phyloP scores from a whole-genome alignment of 495 filamentous ascomycete species.

The Friedmanniomyces simplex region DNA sequence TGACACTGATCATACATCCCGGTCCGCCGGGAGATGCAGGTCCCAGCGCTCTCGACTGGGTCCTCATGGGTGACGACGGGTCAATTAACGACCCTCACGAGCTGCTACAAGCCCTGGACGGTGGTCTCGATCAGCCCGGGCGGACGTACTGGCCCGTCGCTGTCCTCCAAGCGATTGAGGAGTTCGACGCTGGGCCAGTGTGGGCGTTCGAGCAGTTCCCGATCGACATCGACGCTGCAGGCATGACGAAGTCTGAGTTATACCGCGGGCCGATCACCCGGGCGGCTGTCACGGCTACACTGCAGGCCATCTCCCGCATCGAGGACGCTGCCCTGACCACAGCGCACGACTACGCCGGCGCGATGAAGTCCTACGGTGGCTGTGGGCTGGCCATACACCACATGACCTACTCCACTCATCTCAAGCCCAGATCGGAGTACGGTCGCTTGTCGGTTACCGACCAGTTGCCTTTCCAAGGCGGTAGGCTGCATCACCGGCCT shows the following conservation, averaged over 20 bases:
- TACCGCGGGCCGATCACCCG: slow-evolving; percentile 4
- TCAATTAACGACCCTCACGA: slow-evolving; percentile 1
- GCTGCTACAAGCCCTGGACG: not conserved
- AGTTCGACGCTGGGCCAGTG: slow-evolving; percentile 13
- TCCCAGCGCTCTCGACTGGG: slow-evolving; percentile 11
- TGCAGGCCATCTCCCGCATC: slow-evolving; percentile 4
- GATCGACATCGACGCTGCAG: slow-evolving; percentile 9
- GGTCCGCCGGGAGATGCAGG: slow-evolving; percentile 13
- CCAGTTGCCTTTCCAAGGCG: slow-evolving; percentile 8
- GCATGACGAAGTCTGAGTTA: slow-evolving; percentile 10
- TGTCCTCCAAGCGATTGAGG: slow-evolving; percentile 5
- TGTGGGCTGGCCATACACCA: not conserved
- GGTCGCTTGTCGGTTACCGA: not conserved
- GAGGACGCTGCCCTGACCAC: not conserved
- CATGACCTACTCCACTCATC: not conserved
- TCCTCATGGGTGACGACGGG: slow-evolving; percentile 14
- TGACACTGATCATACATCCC: slow-evolving; percentile 11
- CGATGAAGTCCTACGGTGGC: not conserved
- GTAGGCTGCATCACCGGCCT: slow-evolving; percentile 8
- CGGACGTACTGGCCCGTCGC: slow-evolving; percentile 10
- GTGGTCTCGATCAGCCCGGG: not conserved
- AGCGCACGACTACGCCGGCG: not conserved
- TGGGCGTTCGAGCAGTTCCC: slow-evolving; percentile 15
- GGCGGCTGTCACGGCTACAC: slow-evolving; percentile 5
- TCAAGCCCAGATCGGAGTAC: not conserved